Conservation (phyloP, 2,329 filamentous ascomycete genomes). For the Fusarium falciforme region DNA sequence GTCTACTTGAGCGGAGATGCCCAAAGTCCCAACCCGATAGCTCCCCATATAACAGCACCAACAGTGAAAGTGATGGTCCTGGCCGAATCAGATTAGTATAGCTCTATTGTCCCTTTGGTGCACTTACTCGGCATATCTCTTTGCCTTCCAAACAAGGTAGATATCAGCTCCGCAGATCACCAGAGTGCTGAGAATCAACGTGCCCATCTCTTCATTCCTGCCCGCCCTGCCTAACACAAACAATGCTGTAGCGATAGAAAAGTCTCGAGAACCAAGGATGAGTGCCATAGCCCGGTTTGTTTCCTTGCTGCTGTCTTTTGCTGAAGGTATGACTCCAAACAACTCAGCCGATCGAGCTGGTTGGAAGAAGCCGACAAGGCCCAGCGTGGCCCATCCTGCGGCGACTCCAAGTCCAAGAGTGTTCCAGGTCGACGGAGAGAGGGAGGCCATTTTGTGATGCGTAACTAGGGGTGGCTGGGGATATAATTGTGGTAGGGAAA, state of each 20-base stretch:
- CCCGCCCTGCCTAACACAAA: constrained; percentile 11
- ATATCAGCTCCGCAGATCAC: constrained; percentile 27
- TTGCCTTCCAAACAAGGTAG: constrained; percentile 24
- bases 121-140: constrained; percentile 22
- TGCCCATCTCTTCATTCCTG: constrained; percentile 24
- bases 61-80: background rate
- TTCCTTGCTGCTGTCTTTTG: background rate
- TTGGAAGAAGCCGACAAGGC: constrained; percentile 14
- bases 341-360: constrained; percentile 20
- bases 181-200: constrained; percentile 32
- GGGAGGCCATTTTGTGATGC: background rate
- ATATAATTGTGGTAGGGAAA: background rate
- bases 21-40: background rate
- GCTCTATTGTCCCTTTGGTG: no score
- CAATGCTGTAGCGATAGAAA: constrained; percentile 20
- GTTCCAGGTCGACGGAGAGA: constrained; percentile 31
- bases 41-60: background rate
- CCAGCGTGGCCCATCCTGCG: constrained; percentile 23
- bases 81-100: background rate
- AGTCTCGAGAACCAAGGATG: constrained; percentile 23
- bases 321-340: constrained; percentile 14
- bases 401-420: constrained; percentile 34
- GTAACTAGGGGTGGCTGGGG: background rate
- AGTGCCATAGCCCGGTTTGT: background rate
- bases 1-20: background rate